Percentiles rank a stretch among this genome's conserved stretches.
phyloP scores from a whole-genome alignment of 2,329 filamentous ascomycete species.

The Curvularia lunata region DNA sequence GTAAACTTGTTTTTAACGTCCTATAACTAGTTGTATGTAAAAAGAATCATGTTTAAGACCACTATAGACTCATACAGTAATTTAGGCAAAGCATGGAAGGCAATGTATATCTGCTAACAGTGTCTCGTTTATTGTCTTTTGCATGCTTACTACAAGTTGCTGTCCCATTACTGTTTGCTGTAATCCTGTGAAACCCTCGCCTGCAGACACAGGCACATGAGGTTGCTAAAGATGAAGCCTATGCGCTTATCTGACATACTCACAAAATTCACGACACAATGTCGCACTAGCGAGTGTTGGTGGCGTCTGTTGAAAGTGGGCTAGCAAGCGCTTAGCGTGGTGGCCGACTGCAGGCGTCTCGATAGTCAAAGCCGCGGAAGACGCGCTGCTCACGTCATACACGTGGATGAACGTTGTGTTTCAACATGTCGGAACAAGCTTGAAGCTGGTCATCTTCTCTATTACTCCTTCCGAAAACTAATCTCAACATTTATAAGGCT shows the following conservation, averaged over 20 bases:
- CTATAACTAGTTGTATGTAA: not conserved
- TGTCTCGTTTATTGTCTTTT: not conserved
- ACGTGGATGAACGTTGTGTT: not conserved
- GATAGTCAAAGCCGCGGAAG: constrained; percentile 1
- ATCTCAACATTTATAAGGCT: too few relatives aligned
- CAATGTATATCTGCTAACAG: not conserved
- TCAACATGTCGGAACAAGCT: not conserved
- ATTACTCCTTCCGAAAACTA: too few relatives aligned
- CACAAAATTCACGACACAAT: not conserved
- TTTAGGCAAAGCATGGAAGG: not conserved
- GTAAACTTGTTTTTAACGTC: not conserved
- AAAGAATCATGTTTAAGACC: not conserved
- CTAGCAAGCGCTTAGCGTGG: not conserved
- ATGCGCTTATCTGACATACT: not conserved
- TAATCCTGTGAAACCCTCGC: not conserved
- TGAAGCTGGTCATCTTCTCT: not conserved
- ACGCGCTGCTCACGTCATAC: not conserved
- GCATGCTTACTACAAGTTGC: not conserved
- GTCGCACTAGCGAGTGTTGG: constrained; percentile 1
- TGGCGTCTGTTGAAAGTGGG: not conserved
- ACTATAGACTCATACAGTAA: not conserved
- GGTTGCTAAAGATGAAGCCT: not conserved
- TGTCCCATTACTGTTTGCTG: not conserved
- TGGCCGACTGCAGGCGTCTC: not conserved
- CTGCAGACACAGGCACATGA: not conserved